Conservation (phyloP, 768 basidiomycete genomes). For the Podaxis rugospora region DNA sequence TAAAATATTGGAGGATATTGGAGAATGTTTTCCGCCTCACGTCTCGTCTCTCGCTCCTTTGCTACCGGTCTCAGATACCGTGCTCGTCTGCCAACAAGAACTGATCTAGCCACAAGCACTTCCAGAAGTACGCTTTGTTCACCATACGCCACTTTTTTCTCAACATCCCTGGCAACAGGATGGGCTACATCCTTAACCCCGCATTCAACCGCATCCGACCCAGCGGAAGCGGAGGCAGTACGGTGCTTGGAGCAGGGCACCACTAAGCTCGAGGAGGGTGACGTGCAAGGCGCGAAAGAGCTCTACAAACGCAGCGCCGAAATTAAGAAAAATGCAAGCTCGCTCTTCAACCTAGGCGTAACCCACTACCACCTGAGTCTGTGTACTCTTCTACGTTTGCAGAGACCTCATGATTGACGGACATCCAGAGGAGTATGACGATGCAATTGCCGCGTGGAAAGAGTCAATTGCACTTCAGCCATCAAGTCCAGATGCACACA, state of each 20-base stretch:
- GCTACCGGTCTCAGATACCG: background rate
- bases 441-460: constrained; percentile 83
- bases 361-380: constrained; percentile 86
- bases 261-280: constrained; percentile 80
- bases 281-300: constrained; percentile 71
- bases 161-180: constrained; percentile 35
- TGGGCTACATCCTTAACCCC: constrained; percentile 79
- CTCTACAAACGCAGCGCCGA: constrained; percentile 77
- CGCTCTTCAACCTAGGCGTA: constrained; percentile 85
- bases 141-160: background rate
- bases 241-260: constrained; percentile 81
- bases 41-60: background rate
- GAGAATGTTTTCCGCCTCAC: constrained; percentile 5
- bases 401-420: background rate
- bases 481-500: constrained; percentile 81
- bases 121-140: background rate
- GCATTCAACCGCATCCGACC: constrained; percentile 79
- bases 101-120: background rate
- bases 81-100: background rate
- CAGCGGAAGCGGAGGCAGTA: constrained; percentile 76
- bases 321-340: constrained; percentile 75
- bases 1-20: background rate
- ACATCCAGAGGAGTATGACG: constrained; percentile 75
- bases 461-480: constrained; percentile 80
- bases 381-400: constrained; percentile 19